Evolutionary conservation across 1,139 yeast species (phyloP).

Genomic region (Kluyveromyces marxianus): DNA sequence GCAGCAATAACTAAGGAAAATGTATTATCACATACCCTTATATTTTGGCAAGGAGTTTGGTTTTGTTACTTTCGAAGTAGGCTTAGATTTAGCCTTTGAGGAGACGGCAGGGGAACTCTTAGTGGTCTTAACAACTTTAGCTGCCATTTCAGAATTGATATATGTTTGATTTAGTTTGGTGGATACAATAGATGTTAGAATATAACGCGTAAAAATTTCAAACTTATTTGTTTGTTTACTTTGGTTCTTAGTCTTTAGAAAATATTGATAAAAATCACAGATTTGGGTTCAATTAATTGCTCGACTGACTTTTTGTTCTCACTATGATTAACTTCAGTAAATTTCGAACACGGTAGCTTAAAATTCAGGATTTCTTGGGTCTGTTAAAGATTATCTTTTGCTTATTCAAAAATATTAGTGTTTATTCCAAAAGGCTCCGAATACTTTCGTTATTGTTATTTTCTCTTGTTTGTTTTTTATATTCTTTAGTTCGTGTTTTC

Average conservation of each 20-base stretch:
- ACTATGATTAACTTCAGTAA: background rate
- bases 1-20: background rate
- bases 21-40: slow-evolving; percentile 10
- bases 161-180: background rate
- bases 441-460: background rate
- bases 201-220: too few species aligned
- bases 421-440: background rate
- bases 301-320: background rate
- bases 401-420: background rate
- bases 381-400: background rate
- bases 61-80: slow-evolving; percentile 5
- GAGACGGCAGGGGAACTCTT: slow-evolving; percentile 3
- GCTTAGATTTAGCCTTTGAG: slow-evolving; percentile 3
- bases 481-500: slow-evolving; percentile 2
- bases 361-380: background rate
- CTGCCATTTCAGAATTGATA: slow-evolving; percentile 1
- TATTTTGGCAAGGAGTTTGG: slow-evolving; percentile 10
- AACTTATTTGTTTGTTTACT: too few species aligned
- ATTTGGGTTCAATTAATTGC: too few species aligned
- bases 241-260: too few species aligned
- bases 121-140: slow-evolving; percentile 5
- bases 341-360: background rate
- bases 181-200: background rate
- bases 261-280: too few species aligned
- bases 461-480: background rate